A percentile compares a stretch with the other conserved stretches of the same genome.
These are phyloP conservation scores for Microthlaspi erraticum DNA, from an alignment of 345 rosid species.

Conservation along the genomic window DNA sequence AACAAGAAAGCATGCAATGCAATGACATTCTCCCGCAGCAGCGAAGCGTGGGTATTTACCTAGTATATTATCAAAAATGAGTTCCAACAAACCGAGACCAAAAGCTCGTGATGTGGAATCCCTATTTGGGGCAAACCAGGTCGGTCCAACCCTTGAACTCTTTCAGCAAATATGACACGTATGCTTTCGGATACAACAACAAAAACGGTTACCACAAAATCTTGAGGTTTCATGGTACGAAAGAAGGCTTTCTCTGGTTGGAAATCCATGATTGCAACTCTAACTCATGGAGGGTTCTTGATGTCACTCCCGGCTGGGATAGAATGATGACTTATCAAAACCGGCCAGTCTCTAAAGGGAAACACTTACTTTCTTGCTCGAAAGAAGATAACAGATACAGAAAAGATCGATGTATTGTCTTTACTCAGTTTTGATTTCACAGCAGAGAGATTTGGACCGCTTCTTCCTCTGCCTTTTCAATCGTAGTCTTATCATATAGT, in stretches of 20 bases:
- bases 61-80: too few species aligned
- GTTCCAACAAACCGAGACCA: too few species aligned
- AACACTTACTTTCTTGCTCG: neutral
- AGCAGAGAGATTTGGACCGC: neutral
- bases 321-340: neutral
- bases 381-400: neutral
- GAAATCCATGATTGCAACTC: neutral
- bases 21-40: too few species aligned
- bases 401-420: neutral
- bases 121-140: neutral
- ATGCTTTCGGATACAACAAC: neutral
- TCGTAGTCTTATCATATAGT: neutral
- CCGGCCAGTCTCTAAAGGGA: neutral
- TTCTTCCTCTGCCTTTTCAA: neutral
- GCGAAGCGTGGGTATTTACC: too few species aligned
- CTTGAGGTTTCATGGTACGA: neutral
- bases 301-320: neutral
- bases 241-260: neutral
- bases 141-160: neutral
- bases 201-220: neutral
- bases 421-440: neutral
- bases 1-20: too few species aligned
- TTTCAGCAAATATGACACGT: neutral
- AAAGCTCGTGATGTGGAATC: neutral
- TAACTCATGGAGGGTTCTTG: neutral